These are phyloP conservation scores for Plasmodium gaboni DNA, from an alignment of 169 alveolate genomes.

Conservation along the genomic window DNA sequence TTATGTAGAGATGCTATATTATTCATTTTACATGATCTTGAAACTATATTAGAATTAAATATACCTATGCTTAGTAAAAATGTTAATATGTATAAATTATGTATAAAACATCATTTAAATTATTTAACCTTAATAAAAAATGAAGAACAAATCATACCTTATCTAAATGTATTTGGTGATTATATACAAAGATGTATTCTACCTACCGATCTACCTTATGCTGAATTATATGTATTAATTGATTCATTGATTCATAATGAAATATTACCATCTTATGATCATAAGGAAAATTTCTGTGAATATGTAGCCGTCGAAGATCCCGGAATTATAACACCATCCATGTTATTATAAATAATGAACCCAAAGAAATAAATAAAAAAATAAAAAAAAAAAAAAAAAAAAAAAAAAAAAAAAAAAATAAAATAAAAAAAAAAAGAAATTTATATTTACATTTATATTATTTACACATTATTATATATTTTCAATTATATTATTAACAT, in stretches of 20 bases:
- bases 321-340: conserved; percentile 75
- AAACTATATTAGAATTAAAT: conserved; percentile 82
- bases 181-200: conserved; percentile 82
- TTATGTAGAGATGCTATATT: conserved; percentile 83
- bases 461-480: too few species aligned
- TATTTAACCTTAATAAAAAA: conserved; percentile 75
- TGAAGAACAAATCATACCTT: conserved; percentile 81
- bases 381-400: too few species aligned
- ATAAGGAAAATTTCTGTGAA: conserved; percentile 57
- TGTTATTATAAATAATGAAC: conserved; percentile 32
- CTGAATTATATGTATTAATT: conserved; percentile 81
- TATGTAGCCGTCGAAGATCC: conserved; percentile 61
- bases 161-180: conserved; percentile 81
- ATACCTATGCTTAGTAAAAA: conserved; percentile 80
- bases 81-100: conserved; percentile 76
- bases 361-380: too few species aligned
- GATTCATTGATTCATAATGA: conserved; percentile 79
- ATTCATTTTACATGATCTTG: conserved; percentile 84
- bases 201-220: conserved; percentile 85
- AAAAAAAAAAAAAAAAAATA: too few species aligned
- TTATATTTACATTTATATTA: too few species aligned
- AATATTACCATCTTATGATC: conserved; percentile 76
- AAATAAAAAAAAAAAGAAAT: too few species aligned
- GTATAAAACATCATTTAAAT: conserved; percentile 82
- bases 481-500: too few species aligned